Percentiles rank a stretch among this genome's conserved stretches.
These are phyloP conservation scores for Pythium periplocum DNA, from an alignment of 352 stramenopile genomes.

Conservation along the genomic window DNA sequence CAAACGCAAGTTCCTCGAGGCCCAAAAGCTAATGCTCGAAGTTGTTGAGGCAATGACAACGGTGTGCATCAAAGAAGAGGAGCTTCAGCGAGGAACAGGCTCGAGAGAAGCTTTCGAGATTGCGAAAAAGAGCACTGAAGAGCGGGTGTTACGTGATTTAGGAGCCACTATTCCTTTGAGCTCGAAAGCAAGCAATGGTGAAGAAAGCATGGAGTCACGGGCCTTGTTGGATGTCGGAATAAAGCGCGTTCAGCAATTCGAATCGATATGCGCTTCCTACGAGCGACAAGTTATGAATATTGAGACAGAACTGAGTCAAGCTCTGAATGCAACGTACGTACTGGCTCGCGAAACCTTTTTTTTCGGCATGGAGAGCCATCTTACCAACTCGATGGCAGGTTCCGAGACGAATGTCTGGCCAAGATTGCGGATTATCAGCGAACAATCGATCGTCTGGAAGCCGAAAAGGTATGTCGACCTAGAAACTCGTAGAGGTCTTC, in stretches of 20 bases:
- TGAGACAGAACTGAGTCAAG: constrained; percentile 42
- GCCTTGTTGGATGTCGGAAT: constrained; percentile 35
- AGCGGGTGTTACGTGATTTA: constrained; percentile 46
- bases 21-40: constrained; percentile 45
- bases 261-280: constrained; percentile 33
- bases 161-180: constrained; percentile 15
- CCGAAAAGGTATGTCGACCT: constrained; percentile 22
- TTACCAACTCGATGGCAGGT: constrained; percentile 6
- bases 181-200: neutral
- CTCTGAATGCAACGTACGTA: constrained; percentile 36
- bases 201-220: constrained; percentile 31
- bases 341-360: no score
- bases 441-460: constrained; percentile 22
- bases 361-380: no score
- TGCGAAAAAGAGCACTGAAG: constrained; percentile 25
- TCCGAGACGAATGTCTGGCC: constrained; percentile 29
- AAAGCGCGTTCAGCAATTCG: constrained; percentile 35
- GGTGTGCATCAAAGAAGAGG: constrained; percentile 34
- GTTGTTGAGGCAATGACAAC: constrained; percentile 41
- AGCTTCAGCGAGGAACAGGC: constrained; percentile 19
- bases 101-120: constrained; percentile 7
- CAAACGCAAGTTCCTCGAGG: constrained; percentile 44
- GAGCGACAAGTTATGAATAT: constrained; percentile 44
- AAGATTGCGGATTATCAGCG: constrained; percentile 32
- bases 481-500: no score